Evolutionary conservation across 345 rosid genomes (phyloP).

Genomic region (Salix koriyanagi): DNA sequence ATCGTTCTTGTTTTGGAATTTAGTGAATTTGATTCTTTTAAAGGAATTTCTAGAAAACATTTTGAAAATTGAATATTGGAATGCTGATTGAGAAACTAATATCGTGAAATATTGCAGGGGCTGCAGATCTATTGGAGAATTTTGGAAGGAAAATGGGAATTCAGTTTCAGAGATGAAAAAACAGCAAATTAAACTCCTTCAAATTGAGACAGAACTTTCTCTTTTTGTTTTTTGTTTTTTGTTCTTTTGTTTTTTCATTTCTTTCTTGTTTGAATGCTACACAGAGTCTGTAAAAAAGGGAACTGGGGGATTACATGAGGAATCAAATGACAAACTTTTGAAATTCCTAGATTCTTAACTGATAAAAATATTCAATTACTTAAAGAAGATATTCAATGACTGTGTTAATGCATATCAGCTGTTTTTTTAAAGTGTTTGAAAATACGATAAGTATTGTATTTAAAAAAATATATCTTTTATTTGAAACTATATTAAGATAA

Average conservation of each 20-base stretch:
- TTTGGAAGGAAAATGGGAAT: slow-evolving; percentile 48
- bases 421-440: too few relatives aligned
- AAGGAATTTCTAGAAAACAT: neutral
- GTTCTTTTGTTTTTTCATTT: slow-evolving; percentile 5
- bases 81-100: neutral
- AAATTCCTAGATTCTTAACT: slow-evolving; percentile 7
- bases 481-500: too few relatives aligned
- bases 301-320: slow-evolving; percentile 12
- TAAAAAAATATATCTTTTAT: too few relatives aligned
- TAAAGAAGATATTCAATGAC: neutral
- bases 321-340: slow-evolving; percentile 10
- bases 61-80: neutral
- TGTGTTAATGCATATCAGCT: too few relatives aligned
- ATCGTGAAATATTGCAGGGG: slow-evolving; percentile 8
- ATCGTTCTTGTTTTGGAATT: neutral
- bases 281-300: slow-evolving; percentile 24
- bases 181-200: neutral
- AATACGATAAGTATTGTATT: too few relatives aligned
- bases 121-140: slow-evolving; percentile 37
- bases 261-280: slow-evolving; percentile 15
- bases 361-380: neutral
- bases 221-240: neutral
- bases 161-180: slow-evolving; percentile 38
- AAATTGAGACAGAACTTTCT: slow-evolving; percentile 7
- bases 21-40: neutral